These are phyloP conservation scores for Chaetothyriales sp. DNA, from an alignment of 2,329 filamentous ascomycete species.

Conservation along the genomic window DNA sequence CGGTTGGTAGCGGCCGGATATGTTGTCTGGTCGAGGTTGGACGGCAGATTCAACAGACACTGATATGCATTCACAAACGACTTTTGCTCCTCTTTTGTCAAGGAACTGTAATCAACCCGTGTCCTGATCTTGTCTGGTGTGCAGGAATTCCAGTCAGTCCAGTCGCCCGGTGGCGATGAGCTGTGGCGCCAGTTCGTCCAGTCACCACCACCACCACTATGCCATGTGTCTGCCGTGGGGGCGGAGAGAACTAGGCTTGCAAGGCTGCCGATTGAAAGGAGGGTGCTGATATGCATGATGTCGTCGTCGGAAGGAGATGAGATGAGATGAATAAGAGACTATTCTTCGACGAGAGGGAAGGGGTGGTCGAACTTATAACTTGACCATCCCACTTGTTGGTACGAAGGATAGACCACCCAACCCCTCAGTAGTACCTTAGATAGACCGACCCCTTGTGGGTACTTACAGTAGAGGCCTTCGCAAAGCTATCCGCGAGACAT, in stretches of 20 bases:
- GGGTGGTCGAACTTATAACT: not conserved
- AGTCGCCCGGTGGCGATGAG: not conserved
- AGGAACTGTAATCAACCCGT: constrained; percentile 13
- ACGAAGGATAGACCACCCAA: too few relatives aligned
- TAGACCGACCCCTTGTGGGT: too few relatives aligned
- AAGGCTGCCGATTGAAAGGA: not conserved
- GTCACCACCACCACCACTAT: not conserved
- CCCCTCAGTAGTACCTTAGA: too few relatives aligned
- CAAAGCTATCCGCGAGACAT: not conserved
- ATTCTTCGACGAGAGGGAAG: not conserved
- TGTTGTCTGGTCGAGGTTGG: constrained; percentile 17
- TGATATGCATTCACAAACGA: constrained; percentile 26
- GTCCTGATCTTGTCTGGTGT: constrained; percentile 3
- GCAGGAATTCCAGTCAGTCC: constrained; percentile 1
- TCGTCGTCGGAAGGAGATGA: too few relatives aligned
- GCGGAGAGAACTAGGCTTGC: not conserved
- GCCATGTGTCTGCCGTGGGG: not conserved
- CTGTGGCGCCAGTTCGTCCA: too few relatives aligned
- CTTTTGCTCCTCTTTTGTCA: constrained; percentile 16
- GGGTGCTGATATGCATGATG: not conserved
- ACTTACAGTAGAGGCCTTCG: too few relatives aligned
- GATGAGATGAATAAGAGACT: too few relatives aligned
- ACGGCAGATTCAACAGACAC: constrained; percentile 23
- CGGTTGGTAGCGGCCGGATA: constrained; percentile 22
- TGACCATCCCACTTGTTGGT: not conserved